Evolutionary conservation across 306 rosid genomes (phyloP).

Genomic region (Boehmeria nivea): DNA sequence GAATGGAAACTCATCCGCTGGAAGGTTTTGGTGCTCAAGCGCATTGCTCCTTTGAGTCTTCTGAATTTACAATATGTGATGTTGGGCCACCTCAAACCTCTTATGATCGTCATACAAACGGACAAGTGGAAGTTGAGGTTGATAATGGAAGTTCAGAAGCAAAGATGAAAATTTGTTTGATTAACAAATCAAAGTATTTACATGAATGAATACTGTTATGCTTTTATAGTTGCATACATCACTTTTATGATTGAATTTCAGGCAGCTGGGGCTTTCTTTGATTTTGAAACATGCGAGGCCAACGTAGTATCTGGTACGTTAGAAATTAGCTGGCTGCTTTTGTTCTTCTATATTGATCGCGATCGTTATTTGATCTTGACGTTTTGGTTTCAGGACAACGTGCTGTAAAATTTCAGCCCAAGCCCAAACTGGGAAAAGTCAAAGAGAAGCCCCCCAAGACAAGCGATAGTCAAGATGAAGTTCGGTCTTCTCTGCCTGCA

Average conservation of each 20-base stretch:
- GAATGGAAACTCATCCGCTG: constrained; percentile 24
- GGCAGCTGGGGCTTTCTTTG: constrained; percentile 35
- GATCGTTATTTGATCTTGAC: not conserved
- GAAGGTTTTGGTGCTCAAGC: constrained; percentile 27
- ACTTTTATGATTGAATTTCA: constrained; percentile 27
- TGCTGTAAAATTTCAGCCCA: constrained; percentile 34
- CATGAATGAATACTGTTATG: not conserved
- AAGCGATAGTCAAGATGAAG: constrained; percentile 18
- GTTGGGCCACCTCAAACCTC: constrained; percentile 28
- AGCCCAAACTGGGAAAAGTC: constrained; percentile 23
- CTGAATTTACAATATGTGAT: constrained; percentile 22
- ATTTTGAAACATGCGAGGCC: constrained; percentile 14
- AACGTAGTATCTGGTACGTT: constrained; percentile 26
- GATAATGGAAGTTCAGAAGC: constrained; percentile 23
- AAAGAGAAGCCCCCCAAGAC: constrained; percentile 17
- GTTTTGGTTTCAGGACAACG: constrained; percentile 20
- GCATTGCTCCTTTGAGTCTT: constrained; percentile 19
- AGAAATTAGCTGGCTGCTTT: constrained; percentile 4
- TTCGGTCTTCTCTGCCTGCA: constrained; percentile 12
- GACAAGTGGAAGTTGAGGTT: constrained; percentile 20
- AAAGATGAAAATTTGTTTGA: constrained; percentile 26
- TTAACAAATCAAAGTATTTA: not conserved
- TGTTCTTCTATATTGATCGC: not conserved
- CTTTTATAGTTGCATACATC: too few species aligned
- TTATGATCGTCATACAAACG: constrained; percentile 19